Evolutionary conservation across 768 basidiomycete species (phyloP).

Genomic region (Kwoniella mangroviensis): DNA sequence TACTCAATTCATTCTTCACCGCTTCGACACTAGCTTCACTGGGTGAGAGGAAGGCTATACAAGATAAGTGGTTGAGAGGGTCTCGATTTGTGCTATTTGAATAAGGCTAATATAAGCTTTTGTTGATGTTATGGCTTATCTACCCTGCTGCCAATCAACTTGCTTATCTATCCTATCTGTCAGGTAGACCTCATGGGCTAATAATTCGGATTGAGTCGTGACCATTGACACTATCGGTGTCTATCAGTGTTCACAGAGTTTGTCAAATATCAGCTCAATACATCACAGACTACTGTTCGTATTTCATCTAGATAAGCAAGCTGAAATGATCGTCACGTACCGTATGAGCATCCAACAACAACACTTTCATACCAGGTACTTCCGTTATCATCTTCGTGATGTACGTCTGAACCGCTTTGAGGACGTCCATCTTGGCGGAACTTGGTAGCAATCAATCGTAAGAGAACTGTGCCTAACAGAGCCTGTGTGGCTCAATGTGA

Average conservation of each 20-base stretch:
- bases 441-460: too few relatives aligned
- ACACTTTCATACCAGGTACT: constrained; percentile 89
- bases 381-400: constrained; percentile 83
- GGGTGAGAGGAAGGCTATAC: constrained; percentile 88
- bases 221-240: constrained; percentile 95
- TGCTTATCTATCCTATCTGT: constrained; percentile 97
- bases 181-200: constrained; percentile 95
- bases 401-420: constrained; percentile 94
- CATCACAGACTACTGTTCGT: too few relatives aligned
- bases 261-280: background rate
- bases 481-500: too few relatives aligned
- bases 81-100: constrained; percentile 71
- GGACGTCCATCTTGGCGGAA: constrained; percentile 75
- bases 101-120: too few relatives aligned
- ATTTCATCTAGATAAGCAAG: background rate
- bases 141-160: too few relatives aligned
- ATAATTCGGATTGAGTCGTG: constrained; percentile 86
- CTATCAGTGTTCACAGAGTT: too few relatives aligned
- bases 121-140: too few relatives aligned
- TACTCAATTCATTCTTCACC: constrained; percentile 78
- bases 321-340: constrained; percentile 66
- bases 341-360: constrained; percentile 91
- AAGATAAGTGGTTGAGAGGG: constrained; percentile 94
- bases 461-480: too few relatives aligned
- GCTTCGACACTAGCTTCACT: constrained; percentile 80